Evolutionary conservation across 208 protist genomes (phyloP).

Genomic region (Trypanosoma brucei): DNA sequence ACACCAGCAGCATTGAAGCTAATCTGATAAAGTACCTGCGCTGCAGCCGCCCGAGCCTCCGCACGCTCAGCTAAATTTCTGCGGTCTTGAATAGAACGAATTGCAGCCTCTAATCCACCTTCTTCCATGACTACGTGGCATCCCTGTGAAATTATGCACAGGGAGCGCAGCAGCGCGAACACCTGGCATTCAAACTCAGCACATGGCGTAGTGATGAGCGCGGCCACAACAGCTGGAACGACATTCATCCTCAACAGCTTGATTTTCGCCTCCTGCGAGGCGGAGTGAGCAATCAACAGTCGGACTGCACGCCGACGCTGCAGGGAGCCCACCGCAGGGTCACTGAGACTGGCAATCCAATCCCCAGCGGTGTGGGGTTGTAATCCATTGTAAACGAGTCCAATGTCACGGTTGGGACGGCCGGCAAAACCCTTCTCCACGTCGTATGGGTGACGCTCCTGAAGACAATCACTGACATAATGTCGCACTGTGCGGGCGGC

Average conservation of each 20-base stretch:
- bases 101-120: slow-evolving; percentile 42
- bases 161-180: slow-evolving; percentile 64
- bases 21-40: slow-evolving; percentile 46
- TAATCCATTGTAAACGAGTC: slow-evolving; percentile 60
- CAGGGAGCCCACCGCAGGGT: slow-evolving; percentile 34
- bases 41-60: slow-evolving; percentile 39
- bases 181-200: slow-evolving; percentile 55
- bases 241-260: slow-evolving; percentile 50
- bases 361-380: slow-evolving; percentile 29
- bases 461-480: slow-evolving; percentile 86
- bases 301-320: slow-evolving; percentile 54
- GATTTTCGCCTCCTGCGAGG: slow-evolving; percentile 74
- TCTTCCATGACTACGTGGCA: slow-evolving; percentile 53
- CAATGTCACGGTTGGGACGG: slow-evolving; percentile 37
- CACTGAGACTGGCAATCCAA: slow-evolving; percentile 50
- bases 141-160: slow-evolving; percentile 71
- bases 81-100: slow-evolving; percentile 24
- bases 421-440: slow-evolving; percentile 64
- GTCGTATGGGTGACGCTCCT: slow-evolving; percentile 82
- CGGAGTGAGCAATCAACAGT: slow-evolving; percentile 65
- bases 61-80: slow-evolving; percentile 6
- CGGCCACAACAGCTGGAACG: slow-evolving; percentile 42
- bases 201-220: slow-evolving; percentile 24
- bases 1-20: slow-evolving; percentile 54
- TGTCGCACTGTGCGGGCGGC: slow-evolving; percentile 59